Conservation (phyloP, 108 stramenopile genomes). For the Nitzschia sp. region DNA sequence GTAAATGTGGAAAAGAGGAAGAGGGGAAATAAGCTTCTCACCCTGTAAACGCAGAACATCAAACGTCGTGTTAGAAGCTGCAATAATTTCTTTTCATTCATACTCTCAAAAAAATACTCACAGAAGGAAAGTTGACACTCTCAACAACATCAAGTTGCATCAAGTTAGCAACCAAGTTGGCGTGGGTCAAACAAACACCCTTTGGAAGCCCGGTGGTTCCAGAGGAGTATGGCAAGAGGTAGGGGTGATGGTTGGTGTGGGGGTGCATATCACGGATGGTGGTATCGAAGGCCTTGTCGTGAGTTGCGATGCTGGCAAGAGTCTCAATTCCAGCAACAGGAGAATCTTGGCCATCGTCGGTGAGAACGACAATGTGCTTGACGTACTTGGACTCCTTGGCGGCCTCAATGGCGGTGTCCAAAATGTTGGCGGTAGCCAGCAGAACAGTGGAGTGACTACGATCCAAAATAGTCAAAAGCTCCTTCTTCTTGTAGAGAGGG, state of each 20-base stretch:
- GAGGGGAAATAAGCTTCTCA: constrained; percentile 70
- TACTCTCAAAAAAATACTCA: constrained; percentile 1
- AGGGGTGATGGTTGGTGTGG: constrained; percentile 54
- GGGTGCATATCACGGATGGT: constrained; percentile 47
- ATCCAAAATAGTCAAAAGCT: constrained; percentile 58
- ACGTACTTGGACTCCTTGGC: constrained; percentile 37
- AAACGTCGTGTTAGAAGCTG: background rate
- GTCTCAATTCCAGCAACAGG: constrained; percentile 48
- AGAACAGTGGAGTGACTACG: constrained; percentile 58
- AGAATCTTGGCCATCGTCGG: constrained; percentile 46
- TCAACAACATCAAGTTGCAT: constrained; percentile 67
- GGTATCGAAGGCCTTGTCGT: constrained; percentile 26
- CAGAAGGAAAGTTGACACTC: constrained; percentile 34
- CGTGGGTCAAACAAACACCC: constrained; percentile 74
- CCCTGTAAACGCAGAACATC: constrained; percentile 5
- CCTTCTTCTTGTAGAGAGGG: constrained; percentile 66
- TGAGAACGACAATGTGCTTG: constrained; percentile 65
- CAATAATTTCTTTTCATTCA: background rate
- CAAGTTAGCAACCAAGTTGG: constrained; percentile 78
- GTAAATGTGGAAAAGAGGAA: constrained; percentile 92
- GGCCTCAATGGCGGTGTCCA: constrained; percentile 72
- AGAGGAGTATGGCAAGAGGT: constrained; percentile 82
- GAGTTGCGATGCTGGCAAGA: constrained; percentile 45
- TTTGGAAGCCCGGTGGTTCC: constrained; percentile 95
- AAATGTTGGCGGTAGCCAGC: constrained; percentile 55